Evolutionary conservation across 2,329 filamentous ascomycete species (phyloP), one percentile per base, ranked within the genome.

Genomic region (Biscogniauxia sp.): DNA sequence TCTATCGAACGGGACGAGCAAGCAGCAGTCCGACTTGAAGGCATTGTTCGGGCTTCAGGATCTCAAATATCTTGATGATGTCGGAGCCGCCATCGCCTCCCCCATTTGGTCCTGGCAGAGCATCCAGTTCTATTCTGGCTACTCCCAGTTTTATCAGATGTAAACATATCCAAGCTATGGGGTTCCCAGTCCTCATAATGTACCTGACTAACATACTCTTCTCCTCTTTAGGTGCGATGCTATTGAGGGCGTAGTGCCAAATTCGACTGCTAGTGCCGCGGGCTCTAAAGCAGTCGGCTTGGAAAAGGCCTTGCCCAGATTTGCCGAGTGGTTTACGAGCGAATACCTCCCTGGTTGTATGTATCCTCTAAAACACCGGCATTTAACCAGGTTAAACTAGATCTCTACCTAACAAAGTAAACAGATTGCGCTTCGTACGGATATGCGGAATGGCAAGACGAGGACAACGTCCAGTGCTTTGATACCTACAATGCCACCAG

Each of bases 281-380:
- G 75, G 73, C 20, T 69, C 73, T 1, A 70, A 76, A 0, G 84
- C 83, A 7, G 82, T 86, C n/a, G 84, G 83, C 20, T 72, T 84
- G 1, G 68, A 77, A n/a, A 79, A 79, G 58, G 83, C 84, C 1
- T 74, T 87, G 2, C 69, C 75, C 20, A 84, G 82, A 55, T 86
- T 83, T 61, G 82, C 84, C 15, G 76, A 73, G n/a, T 87, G 81
- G 80, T 80, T 78, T 68, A 83, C 76, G 51, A 70, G 74, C 2
- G 64, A 74, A 1, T 74, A 77, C 7, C 66, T 86, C 13, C 82
- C 81, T 0, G 79, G 76, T 23, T 77, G 82, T 82, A 66, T 76
- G 81, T 75, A 19, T 45, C 15, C 4, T 45, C 37, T n/a, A n/a
- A n/a, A n/a, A n/a, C n/a, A n/a, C n/a, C n/a, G n/a, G n/a, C n/a